phyloP scores from a whole-genome alignment of 441 rosid species.

The Kokia cookei region DNA sequence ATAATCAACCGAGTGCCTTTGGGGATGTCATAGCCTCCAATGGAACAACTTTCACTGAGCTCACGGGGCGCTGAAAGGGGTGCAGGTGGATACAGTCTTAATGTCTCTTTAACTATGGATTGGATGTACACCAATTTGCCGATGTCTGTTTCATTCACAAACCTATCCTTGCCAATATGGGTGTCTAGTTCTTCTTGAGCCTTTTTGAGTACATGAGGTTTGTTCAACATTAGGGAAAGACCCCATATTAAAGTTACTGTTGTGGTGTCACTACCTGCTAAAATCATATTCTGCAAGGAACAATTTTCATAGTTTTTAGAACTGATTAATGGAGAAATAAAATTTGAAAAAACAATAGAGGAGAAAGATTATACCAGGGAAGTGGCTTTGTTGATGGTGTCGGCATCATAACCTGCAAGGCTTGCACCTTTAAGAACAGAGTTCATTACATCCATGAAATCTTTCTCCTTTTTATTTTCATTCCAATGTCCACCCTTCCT shows the following conservation, averaged over 20 bases:
- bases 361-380: too few relatives aligned
- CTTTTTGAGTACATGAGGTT: neutral
- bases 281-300: neutral
- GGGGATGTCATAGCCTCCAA: too few relatives aligned
- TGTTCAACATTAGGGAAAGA: neutral
- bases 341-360: neutral
- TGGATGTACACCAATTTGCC: too few relatives aligned
- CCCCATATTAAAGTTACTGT: slow-evolving; percentile 9
- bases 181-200: slow-evolving; percentile 7
- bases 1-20: too few relatives aligned
- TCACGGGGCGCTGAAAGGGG: slow-evolving; percentile 13
- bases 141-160: too few relatives aligned
- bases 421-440: too few relatives aligned
- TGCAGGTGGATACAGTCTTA: slow-evolving; percentile 17
- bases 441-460: too few relatives aligned
- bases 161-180: too few relatives aligned
- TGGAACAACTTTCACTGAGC: neutral
- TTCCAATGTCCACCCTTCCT: too few relatives aligned
- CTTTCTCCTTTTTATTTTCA: too few relatives aligned
- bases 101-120: neutral
- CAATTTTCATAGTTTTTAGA: neutral
- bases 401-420: too few relatives aligned
- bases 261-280: slow-evolving; percentile 4
- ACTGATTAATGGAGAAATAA: neutral
- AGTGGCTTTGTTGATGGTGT: too few relatives aligned